Base-by-base conservation (phyloP, 2,329 filamentous ascomycete species). In the Helicocarpus griseus region DNA sequence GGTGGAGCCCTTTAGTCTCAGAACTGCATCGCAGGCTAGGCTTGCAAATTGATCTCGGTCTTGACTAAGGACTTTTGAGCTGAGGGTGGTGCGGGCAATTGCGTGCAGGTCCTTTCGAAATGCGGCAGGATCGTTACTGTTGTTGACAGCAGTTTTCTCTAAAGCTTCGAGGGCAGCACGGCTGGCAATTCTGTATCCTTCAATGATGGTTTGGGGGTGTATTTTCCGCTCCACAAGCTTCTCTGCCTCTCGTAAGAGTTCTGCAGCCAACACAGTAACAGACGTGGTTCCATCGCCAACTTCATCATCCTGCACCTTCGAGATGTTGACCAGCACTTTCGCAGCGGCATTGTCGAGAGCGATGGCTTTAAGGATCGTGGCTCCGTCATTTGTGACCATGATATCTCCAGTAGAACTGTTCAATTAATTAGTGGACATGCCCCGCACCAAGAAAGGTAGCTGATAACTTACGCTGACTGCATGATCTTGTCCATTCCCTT, bases 401-500 rank as follows among this genome's bases (percentile, higher is more conserved):
- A 97, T 96, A 65, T 97, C 88, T 63, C 88, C 89, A 38, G 93
- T 97, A 46, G 91, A 97, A 50, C 88, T 91, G 39, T 33, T 47
- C n/a, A 31, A 36, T 47, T 47, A 13, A 24, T 47, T 14, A 21
- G 21, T 36, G 3, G 8, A 6, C 45, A 38, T 36, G 19, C 21
- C 45, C 31, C 45, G 45, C 45, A 36, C 19, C 13, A 17, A 22
- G 21, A 35, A 47, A 1, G 14, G 14, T 3, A 2, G 21, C 26
- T 46, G 17, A 41, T 50, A 54, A 80, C 85, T 58, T 82, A 93
- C 86, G 88, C 90, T 69, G 89, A 95, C 72, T 95, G 89, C 67
- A 95, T 77, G 69, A 95, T 95, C 78, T 95, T 96, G 78, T 97
- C 93, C 90, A 97, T 97, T 61, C 93, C 93, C 77, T 97, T 97